Evolutionary conservation across 805 yeast genomes (phyloP).

Genomic region (Candida coleopterorum): DNA sequence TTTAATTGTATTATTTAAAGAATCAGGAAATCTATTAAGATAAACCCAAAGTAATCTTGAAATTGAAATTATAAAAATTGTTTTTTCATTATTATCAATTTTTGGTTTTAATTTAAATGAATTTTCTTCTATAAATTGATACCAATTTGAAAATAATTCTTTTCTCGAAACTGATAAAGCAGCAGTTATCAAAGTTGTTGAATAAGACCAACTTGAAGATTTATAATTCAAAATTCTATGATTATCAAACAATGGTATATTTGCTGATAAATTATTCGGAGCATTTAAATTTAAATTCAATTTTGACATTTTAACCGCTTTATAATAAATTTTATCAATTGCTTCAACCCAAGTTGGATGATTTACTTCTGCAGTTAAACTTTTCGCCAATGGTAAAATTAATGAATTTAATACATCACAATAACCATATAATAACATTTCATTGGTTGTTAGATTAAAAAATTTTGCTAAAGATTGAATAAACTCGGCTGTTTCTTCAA

Average conservation of each 20-base stretch:
- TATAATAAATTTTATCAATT: slow-evolving; percentile 54
- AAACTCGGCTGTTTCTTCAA: slow-evolving; percentile 93
- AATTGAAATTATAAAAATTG: slow-evolving; percentile 57
- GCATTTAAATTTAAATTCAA: slow-evolving; percentile 22
- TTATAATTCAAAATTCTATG: slow-evolving; percentile 1
- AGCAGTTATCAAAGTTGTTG: slow-evolving; percentile 65
- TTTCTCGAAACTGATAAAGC: slow-evolving; percentile 77
- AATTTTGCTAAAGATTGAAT: slow-evolving; percentile 82
- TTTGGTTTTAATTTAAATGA: slow-evolving; percentile 64
- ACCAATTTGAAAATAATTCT: slow-evolving; percentile 75
- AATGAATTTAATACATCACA: slow-evolving; percentile 78
- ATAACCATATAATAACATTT: slow-evolving; percentile 67
- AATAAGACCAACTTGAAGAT: slow-evolving; percentile 54
- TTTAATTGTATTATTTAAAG: slow-evolving; percentile 81
- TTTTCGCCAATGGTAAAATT: slow-evolving; percentile 76
- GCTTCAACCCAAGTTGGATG: slow-evolving; percentile 95
- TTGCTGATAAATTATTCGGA: neutral
- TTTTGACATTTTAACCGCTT: slow-evolving; percentile 43
- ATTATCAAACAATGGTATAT: slow-evolving; percentile 5
- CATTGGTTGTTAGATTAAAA: slow-evolving; percentile 60
- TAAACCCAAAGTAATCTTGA: slow-evolving; percentile 88
- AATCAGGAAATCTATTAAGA: slow-evolving; percentile 78
- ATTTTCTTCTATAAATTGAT: slow-evolving; percentile 57
- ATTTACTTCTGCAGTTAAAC: slow-evolving; percentile 88
- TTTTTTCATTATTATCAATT: slow-evolving; percentile 42